These are phyloP conservation scores for Rhodamnia rubescens DNA, from an alignment of 345 rosid genomes.

Conservation along the genomic window DNA sequence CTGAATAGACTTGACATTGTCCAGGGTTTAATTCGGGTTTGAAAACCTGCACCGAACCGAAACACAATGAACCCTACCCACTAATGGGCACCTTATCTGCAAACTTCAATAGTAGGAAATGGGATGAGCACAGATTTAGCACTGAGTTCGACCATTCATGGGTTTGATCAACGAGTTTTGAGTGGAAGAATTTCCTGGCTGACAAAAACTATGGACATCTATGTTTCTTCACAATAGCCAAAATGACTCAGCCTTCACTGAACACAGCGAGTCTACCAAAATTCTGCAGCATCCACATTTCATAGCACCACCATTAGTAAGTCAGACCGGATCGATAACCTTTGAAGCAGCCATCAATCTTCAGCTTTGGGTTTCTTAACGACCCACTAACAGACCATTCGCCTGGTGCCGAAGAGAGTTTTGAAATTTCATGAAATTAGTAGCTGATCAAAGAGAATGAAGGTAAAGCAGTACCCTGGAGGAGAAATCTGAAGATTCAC, in stretches of 20 bases:
- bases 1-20: not conserved
- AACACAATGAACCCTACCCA: not conserved
- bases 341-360: not conserved
- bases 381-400: constrained; percentile 1
- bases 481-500: not conserved
- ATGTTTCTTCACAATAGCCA: not conserved
- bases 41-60: not conserved
- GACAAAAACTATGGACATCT: not conserved
- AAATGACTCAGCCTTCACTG: not conserved
- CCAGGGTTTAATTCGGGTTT: not conserved
- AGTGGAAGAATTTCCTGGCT: not conserved
- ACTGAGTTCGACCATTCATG: not conserved
- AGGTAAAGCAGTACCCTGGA: not conserved
- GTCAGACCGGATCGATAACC: not conserved
- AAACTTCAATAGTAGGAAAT: not conserved
- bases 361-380: not conserved
- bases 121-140: not conserved
- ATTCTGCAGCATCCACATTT: not conserved
- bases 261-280: not conserved
- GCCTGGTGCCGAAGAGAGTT: constrained; percentile 2
- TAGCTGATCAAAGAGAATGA: not conserved
- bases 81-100: not conserved
- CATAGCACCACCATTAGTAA: not conserved
- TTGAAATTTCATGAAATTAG: not conserved
- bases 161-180: not conserved